Conservation (phyloP, 2,329 filamentous ascomycete species). For the Exophiala sp. region DNA sequence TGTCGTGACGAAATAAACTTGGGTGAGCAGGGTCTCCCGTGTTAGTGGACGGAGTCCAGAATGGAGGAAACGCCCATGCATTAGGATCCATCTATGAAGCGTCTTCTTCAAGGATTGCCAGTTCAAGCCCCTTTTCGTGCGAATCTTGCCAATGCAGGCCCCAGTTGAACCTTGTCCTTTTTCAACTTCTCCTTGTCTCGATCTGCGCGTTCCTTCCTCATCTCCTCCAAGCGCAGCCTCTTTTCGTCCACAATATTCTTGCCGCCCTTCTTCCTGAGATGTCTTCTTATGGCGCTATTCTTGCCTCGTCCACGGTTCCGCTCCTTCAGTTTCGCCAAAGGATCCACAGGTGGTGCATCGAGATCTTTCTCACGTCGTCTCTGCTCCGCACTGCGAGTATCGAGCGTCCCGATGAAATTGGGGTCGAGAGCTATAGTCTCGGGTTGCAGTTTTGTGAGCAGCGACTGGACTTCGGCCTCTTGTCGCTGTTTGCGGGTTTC, state of each 20-base stretch:
- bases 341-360: slow-evolving; percentile 61
- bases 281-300: slow-evolving; percentile 82
- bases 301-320: slow-evolving; percentile 74
- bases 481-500: slow-evolving; percentile 89
- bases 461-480: slow-evolving; percentile 78
- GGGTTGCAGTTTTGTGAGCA: slow-evolving; percentile 90
- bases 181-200: slow-evolving; percentile 61
- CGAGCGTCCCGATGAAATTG: slow-evolving; percentile 82
- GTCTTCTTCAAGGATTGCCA: no score
- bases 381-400: slow-evolving; percentile 73
- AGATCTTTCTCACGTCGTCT: slow-evolving; percentile 70
- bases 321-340: slow-evolving; percentile 51
- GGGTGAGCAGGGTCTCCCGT: no score
- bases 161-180: slow-evolving; percentile 67
- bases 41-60: no score
- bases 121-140: slow-evolving; percentile 39
- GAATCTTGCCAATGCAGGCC: slow-evolving; percentile 81
- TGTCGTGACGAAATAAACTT: no score
- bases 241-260: slow-evolving; percentile 97
- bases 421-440: slow-evolving; percentile 97
- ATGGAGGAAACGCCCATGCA: no score
- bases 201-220: slow-evolving; percentile 64
- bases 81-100: neutral
- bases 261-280: slow-evolving; percentile 82
- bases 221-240: slow-evolving; percentile 75